Evolutionary conservation across 129 eudicot genomes (phyloP).

Genomic region (Sambucus nigra): DNA sequence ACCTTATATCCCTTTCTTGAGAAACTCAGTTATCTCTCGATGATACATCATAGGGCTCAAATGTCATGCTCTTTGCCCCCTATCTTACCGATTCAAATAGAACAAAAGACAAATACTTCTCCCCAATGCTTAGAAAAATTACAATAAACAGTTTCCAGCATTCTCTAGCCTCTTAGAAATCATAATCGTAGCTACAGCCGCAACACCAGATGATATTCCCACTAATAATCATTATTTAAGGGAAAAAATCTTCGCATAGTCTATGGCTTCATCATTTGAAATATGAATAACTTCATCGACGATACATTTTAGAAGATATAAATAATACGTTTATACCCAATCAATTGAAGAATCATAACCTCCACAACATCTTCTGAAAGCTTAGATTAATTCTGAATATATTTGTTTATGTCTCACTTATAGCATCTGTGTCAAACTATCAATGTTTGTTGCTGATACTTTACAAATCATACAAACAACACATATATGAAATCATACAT

Average conservation of each 20-base stretch:
- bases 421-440: too few species aligned
- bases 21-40: too few species aligned
- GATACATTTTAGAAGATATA: too few species aligned
- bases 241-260: conserved; percentile 74
- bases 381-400: too few species aligned
- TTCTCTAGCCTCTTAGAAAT: conserved; percentile 83
- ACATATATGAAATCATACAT: too few species aligned
- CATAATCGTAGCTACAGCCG: conserved; percentile 86
- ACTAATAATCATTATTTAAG: conserved; percentile 81
- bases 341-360: too few species aligned
- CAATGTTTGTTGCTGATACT: too few species aligned
- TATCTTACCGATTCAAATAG: conserved; percentile 66
- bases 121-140: conserved; percentile 87
- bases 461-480: too few species aligned
- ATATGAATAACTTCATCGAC: conserved; percentile 88
- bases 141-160: conserved; percentile 93
- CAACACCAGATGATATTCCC: conserved; percentile 96
- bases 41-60: conserved; percentile 57
- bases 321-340: too few species aligned
- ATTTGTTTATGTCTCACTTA: too few species aligned
- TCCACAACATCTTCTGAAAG: too few species aligned
- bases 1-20: too few species aligned
- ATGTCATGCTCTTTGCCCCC: conserved; percentile 67
- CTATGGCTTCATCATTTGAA: conserved; percentile 89
- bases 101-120: conserved; percentile 65